Evolutionary conservation across 2,329 filamentous ascomycete genomes (phyloP).

Genomic region (Septoria linicola): DNA sequence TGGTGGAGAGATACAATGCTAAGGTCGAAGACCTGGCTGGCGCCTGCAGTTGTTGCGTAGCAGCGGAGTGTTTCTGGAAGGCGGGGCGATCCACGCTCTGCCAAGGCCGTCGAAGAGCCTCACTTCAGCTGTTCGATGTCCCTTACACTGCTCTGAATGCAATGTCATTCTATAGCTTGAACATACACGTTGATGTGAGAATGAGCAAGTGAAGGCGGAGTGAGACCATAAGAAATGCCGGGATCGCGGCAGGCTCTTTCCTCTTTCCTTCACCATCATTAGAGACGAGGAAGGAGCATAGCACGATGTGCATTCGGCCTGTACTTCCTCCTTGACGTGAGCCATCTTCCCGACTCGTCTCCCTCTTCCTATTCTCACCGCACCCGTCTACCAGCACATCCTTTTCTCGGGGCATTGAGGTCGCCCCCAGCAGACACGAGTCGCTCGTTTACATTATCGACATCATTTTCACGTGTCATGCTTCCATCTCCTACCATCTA

Average conservation of each 20-base stretch:
- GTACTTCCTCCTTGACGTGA: no score
- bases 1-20: background rate
- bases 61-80: slow-evolving; percentile 15
- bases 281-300: no score
- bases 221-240: no score
- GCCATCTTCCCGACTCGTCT: background rate
- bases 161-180: no score
- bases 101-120: slow-evolving; percentile 17
- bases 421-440: slow-evolving; percentile 2
- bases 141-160: background rate
- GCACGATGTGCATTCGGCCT: no score
- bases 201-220: no score
- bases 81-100: slow-evolving; percentile 16
- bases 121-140: slow-evolving; percentile 2
- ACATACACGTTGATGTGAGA: no score
- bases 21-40: background rate
- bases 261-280: no score
- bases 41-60: slow-evolving; percentile 19
- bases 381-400: background rate
- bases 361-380: background rate
- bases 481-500: slow-evolving; percentile 6
- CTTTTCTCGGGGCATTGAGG: background rate
- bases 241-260: no score
- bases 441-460: slow-evolving; percentile 11
- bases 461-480: slow-evolving; percentile 12